Evolutionary conservation across 106 monocot species (phyloP).

Genomic region (Phalaenopsis aphrodite): DNA sequence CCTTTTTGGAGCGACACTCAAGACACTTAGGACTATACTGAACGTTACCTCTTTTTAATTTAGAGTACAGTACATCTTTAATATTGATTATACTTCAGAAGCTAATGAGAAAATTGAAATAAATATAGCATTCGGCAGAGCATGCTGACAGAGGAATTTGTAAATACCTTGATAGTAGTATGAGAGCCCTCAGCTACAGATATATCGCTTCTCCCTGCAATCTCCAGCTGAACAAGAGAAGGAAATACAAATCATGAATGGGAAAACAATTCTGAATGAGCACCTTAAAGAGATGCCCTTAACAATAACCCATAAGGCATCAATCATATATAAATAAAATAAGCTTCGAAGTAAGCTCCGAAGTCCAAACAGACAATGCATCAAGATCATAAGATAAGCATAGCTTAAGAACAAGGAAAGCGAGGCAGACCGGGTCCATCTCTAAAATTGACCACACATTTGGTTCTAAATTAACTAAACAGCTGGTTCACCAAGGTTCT

Average conservation of each 20-base stretch:
- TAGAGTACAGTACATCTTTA: background rate
- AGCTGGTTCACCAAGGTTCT: background rate
- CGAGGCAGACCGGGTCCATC: no score
- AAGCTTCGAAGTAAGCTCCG: background rate
- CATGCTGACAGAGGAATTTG: conserved; percentile 4
- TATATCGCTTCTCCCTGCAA: conserved; percentile 79
- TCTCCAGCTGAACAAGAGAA: conserved; percentile 54
- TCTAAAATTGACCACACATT: no score
- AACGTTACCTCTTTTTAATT: background rate
- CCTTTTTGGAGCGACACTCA: background rate
- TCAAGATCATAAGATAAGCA: background rate
- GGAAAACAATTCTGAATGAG: background rate
- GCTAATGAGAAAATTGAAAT: background rate
- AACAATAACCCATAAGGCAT: background rate
- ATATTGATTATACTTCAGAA: background rate
- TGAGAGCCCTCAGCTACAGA: conserved; percentile 97
- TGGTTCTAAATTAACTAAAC: background rate
- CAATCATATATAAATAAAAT: background rate
- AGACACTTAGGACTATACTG: background rate
- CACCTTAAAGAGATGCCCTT: background rate
- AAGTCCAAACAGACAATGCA: background rate
- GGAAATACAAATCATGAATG: conserved; percentile 2
- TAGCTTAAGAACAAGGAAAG: background rate
- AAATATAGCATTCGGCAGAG: background rate
- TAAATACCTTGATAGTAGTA: conserved; percentile 68